phyloP scores from a whole-genome alignment of 306 rosid genomes.

The Pueraria montana region DNA sequence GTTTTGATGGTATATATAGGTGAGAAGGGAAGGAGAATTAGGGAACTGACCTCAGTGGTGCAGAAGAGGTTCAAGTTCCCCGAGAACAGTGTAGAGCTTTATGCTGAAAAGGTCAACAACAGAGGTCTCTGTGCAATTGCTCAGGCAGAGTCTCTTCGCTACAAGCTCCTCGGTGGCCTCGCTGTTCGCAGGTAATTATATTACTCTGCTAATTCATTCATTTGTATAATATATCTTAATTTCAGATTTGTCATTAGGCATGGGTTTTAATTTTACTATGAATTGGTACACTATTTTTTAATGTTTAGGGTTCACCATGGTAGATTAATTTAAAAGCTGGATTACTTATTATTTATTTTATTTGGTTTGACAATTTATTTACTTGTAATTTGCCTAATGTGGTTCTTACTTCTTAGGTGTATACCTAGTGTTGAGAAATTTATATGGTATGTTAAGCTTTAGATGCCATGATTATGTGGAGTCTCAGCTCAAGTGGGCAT shows the following conservation, averaged over 20 bases:
- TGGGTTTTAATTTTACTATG: background rate
- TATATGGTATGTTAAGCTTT: too few relatives aligned
- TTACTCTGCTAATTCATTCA: background rate
- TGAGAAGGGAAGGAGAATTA: conserved; percentile 39
- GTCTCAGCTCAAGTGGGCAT: too few relatives aligned
- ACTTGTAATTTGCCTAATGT: background rate
- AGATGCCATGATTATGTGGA: too few relatives aligned
- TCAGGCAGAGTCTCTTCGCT: conserved; percentile 35
- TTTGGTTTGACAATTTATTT: background rate
- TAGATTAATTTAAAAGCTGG: background rate
- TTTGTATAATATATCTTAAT: background rate
- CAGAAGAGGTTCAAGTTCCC: conserved; percentile 37
- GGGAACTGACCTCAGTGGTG: conserved; percentile 33
- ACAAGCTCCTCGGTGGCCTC: conserved; percentile 31
- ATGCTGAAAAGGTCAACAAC: conserved; percentile 30
- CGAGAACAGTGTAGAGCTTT: conserved; percentile 24
- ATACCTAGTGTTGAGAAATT: too few relatives aligned
- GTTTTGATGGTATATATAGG: background rate
- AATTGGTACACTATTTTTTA: too few relatives aligned
- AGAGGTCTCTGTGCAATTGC: conserved; percentile 37
- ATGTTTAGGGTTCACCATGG: background rate
- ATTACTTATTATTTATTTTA: background rate
- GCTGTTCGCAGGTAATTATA: conserved; percentile 8
- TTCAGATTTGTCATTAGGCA: too few relatives aligned
- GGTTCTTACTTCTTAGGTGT: background rate